A percentile compares a stretch with the other conserved stretches of the same genome.
Conservation (phyloP, 2,329 filamentous ascomycete species). For the Neonectria faginata region DNA sequence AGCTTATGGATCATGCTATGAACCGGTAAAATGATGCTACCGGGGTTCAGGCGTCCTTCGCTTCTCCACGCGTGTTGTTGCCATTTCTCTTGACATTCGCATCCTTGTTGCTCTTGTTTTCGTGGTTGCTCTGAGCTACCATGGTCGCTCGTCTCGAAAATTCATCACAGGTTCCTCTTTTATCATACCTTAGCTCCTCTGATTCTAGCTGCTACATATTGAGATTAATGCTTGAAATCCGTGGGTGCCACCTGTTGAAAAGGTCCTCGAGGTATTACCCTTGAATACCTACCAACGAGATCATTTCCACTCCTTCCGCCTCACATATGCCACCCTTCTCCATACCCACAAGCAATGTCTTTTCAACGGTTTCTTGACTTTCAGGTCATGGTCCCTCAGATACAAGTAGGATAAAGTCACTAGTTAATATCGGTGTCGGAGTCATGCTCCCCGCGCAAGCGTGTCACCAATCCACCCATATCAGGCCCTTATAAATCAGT, state of each 20-base stretch:
- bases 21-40: background rate
- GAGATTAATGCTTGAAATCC: background rate
- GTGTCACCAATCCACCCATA: slow-evolving; percentile 15
- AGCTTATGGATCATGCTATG: background rate
- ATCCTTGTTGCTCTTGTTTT: slow-evolving; percentile 18
- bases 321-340: slow-evolving; percentile 11
- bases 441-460: slow-evolving; percentile 19
- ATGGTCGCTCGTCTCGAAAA: slow-evolving; percentile 52
- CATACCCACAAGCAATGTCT: slow-evolving; percentile 4
- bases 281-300: slow-evolving; percentile 12
- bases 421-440: slow-evolving; percentile 15
- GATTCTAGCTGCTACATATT: slow-evolving; percentile 54
- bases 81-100: slow-evolving; percentile 10
- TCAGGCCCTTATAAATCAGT: slow-evolving; percentile 20
- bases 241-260: background rate
- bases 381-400: slow-evolving; percentile 9
- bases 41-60: slow-evolving; percentile 5
- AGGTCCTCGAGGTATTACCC: background rate
- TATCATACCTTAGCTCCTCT: slow-evolving; percentile 54
- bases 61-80: slow-evolving; percentile 10
- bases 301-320: slow-evolving; percentile 23
- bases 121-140: slow-evolving; percentile 51
- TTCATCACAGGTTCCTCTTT: slow-evolving; percentile 38
- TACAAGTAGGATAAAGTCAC: slow-evolving; percentile 11
- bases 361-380: slow-evolving; percentile 1